Conservation (phyloP, 1,284 basidiomycete species). For the Rhodotorula mucilaginosa region DNA sequence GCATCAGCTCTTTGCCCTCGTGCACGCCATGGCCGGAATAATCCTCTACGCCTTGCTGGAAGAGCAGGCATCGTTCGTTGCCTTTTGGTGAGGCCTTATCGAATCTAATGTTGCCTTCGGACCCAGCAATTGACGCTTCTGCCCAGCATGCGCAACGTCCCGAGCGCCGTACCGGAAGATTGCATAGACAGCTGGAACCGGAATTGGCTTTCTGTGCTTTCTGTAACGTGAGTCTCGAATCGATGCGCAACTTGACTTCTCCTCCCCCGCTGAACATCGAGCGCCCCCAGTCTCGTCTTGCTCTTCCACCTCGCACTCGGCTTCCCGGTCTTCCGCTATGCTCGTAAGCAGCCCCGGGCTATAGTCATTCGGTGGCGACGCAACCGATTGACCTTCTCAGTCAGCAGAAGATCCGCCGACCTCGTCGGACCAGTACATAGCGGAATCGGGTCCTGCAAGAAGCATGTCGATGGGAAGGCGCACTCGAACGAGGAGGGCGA, state of each 20-base stretch:
- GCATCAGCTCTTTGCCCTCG: constrained; percentile 15
- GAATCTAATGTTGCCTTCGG: not conserved
- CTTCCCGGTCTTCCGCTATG: constrained; percentile 33
- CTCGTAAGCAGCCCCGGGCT: constrained; percentile 3
- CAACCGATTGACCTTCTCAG: not conserved
- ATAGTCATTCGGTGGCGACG: too few species aligned
- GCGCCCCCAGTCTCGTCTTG: constrained; percentile 3
- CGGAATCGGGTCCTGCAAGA: too few species aligned
- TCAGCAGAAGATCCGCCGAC: not conserved
- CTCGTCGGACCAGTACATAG: too few species aligned
- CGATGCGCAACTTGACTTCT: too few species aligned
- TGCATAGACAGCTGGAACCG: constrained; percentile 21
- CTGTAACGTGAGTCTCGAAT: constrained; percentile 11
- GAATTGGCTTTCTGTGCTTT: constrained; percentile 15
- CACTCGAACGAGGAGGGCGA: too few species aligned
- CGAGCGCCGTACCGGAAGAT: not conserved
- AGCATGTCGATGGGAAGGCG: too few species aligned
- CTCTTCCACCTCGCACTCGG: constrained; percentile 18
- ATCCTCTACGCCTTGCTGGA: constrained; percentile 25
- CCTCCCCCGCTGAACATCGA: not conserved
- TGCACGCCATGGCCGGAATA: constrained; percentile 14
- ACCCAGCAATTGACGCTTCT: not conserved
- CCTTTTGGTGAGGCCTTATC: constrained; percentile 17
- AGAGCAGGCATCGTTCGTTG: constrained; percentile 17
- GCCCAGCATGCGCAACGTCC: constrained; percentile 10